phyloP scores from a whole-genome alignment of 2,329 filamentous ascomycete species.

The Trichoderma koningiopsis region DNA sequence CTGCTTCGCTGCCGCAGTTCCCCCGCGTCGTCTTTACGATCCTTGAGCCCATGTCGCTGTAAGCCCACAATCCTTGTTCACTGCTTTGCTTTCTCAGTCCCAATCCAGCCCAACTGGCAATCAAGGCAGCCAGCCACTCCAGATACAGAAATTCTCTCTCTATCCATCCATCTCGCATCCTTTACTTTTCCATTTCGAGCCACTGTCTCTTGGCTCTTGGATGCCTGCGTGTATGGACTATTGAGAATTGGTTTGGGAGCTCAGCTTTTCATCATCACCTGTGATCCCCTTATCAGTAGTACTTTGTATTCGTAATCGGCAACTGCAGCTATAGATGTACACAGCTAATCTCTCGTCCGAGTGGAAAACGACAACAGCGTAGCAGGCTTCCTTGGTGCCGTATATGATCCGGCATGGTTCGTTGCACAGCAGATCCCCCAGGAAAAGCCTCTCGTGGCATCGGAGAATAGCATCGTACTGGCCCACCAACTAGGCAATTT shows the following conservation, averaged over 20 bases:
- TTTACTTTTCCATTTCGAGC: background rate
- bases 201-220: background rate
- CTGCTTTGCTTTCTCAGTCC: background rate
- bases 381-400: conserved; percentile 58
- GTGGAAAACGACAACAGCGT: conserved; percentile 47
- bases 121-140: background rate
- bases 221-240: background rate
- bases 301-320: background rate
- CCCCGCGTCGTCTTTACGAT: conserved; percentile 68
- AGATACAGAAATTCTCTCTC: background rate
- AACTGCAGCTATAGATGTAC: background rate
- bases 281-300: background rate
- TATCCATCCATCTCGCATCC: background rate
- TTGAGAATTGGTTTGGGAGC: too few relatives aligned
- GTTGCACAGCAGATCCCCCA: conserved; percentile 61
- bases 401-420: conserved; percentile 63
- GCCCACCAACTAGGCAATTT: conserved; percentile 70
- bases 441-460: conserved; percentile 39
- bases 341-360: conserved; percentile 9
- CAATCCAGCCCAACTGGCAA: background rate
- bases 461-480: conserved; percentile 56
- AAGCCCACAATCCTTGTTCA: conserved; percentile 35
- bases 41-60: conserved; percentile 70
- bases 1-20: conserved; percentile 62
- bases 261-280: background rate